Conservation (phyloP, 2,329 filamentous ascomycete genomes). For the Fusarium coffeatum region DNA sequence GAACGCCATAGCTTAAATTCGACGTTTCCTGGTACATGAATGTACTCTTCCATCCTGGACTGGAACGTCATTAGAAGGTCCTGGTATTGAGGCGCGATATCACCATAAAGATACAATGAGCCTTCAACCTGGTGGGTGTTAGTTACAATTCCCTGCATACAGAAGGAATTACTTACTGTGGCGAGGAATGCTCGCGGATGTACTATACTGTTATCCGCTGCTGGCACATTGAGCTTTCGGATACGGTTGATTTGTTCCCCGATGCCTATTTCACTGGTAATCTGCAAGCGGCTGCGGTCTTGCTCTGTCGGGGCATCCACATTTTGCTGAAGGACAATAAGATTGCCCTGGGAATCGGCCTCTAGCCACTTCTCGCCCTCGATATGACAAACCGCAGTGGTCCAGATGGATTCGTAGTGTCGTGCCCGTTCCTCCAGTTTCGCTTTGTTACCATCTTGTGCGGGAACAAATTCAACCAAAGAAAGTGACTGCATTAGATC, state of each 20-base stretch:
- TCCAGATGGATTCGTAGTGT: conserved; percentile 85
- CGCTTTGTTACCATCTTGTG: conserved; percentile 67
- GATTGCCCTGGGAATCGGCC: conserved; percentile 87
- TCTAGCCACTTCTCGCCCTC: conserved; percentile 82
- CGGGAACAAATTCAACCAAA: conserved; percentile 76
- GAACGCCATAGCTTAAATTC: conserved; percentile 84
- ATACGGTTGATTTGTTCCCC: conserved; percentile 96
- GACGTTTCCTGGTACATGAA: conserved; percentile 78
- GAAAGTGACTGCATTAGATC: conserved; percentile 95
- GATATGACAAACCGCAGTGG: conserved; percentile 79
- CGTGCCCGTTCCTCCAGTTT: conserved; percentile 79
- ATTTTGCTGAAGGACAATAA: conserved; percentile 83
- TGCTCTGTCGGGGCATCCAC: conserved; percentile 77
- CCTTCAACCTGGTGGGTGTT: conserved; percentile 77
- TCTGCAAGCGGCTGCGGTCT: conserved; percentile 75
- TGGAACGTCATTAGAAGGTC: conserved; percentile 89
- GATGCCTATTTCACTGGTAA: conserved; percentile 84
- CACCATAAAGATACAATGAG: conserved; percentile 88
- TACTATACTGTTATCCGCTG: conserved; percentile 73
- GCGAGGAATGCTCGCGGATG: conserved; percentile 87
- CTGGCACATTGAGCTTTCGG: conserved; percentile 75
- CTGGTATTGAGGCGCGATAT: conserved; percentile 77
- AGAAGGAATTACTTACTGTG: conserved; percentile 70
- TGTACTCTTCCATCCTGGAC: conserved; percentile 71
- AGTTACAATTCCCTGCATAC: conserved; percentile 4